Evolutionary conservation across 2,329 filamentous ascomycete genomes (phyloP).

Genomic region (Talaromyces piceae): DNA sequence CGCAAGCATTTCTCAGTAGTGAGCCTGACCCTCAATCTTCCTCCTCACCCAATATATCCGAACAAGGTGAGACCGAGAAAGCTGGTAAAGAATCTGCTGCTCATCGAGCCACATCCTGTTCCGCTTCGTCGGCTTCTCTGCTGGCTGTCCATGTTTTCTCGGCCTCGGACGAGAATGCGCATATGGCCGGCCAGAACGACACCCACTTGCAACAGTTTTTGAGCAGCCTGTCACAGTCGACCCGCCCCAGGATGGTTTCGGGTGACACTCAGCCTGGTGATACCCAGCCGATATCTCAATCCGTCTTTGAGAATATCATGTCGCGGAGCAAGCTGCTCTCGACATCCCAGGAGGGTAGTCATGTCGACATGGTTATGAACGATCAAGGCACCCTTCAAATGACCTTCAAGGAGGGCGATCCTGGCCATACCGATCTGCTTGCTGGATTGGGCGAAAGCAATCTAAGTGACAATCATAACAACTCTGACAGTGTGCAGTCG

Average conservation of each 20-base stretch:
- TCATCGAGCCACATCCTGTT: background rate
- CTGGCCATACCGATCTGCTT: conserved; percentile 37
- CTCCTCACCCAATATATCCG: background rate
- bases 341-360: conserved; percentile 13
- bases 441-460: conserved; percentile 28
- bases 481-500: conserved; percentile 41
- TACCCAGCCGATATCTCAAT: conserved; percentile 40
- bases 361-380: conserved; percentile 1
- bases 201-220: conserved; percentile 14
- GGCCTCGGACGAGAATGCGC: conserved; percentile 2
- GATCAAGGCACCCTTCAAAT: conserved; percentile 22
- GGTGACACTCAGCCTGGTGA: conserved; percentile 30
- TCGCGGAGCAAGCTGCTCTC: conserved; percentile 26
- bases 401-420: conserved; percentile 34
- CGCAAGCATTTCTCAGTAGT: conserved; percentile 17
- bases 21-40: conserved; percentile 11
- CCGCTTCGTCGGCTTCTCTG: background rate
- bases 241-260: conserved; percentile 25
- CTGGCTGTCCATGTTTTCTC: conserved; percentile 3
- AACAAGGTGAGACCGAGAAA: background rate
- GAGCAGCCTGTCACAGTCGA: conserved; percentile 15
- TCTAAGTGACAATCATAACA: conserved; percentile 9
- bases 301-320: conserved; percentile 35
- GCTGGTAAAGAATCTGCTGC: background rate
- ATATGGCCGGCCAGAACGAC: conserved; percentile 2